These are phyloP conservation scores for Neoboletus subvelutipes DNA, from an alignment of 768 basidiomycete genomes.

Conservation along the genomic window DNA sequence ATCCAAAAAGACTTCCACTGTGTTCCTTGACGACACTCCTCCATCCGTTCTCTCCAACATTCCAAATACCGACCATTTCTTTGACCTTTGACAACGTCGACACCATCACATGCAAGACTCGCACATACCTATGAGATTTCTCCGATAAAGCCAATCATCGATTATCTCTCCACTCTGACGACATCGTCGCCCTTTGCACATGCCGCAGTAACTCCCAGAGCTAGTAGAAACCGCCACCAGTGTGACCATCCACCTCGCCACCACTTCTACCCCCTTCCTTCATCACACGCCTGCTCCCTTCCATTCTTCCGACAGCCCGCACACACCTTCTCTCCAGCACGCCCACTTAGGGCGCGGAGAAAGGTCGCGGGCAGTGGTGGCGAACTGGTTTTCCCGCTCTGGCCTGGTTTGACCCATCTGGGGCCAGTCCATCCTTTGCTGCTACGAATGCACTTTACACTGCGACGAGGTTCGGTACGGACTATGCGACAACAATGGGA, in stretches of 20 bases:
- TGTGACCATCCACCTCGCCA: not conserved
- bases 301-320: not conserved
- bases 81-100: not conserved
- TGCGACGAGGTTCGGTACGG: conserved; percentile 3
- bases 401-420: not conserved
- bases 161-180: not conserved
- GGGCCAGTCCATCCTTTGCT: not conserved
- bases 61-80: not conserved
- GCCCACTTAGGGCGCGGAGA: conserved; percentile 20
- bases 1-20: too few relatives aligned
- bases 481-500: not conserved
- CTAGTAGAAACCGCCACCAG: not conserved
- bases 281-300: not conserved
- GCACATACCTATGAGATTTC: not conserved
- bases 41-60: not conserved
- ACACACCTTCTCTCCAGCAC: conserved; percentile 14
- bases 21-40: too few relatives aligned
- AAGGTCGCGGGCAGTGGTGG: conserved; percentile 8
- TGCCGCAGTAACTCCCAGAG: not conserved
- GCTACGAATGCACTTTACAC: not conserved
- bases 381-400: not conserved
- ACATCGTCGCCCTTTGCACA: not conserved
- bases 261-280: not conserved
- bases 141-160: not conserved
- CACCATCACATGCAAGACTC: not conserved